phyloP scores from a whole-genome alignment of 371 early-diverging fungal species.

The Mortierella sp. region DNA sequence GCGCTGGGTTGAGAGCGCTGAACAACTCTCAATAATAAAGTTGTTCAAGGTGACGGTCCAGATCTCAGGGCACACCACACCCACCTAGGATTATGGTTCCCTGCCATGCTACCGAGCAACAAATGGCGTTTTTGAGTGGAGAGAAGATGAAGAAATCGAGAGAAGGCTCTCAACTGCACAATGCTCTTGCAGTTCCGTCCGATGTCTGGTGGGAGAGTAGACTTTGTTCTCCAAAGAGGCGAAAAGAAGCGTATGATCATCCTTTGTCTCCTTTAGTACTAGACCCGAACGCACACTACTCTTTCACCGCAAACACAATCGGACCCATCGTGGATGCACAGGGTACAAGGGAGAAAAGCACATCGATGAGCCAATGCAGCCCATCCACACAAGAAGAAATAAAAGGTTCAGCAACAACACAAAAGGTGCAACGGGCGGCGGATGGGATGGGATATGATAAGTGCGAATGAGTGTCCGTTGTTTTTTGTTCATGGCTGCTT shows the following conservation, averaged over 20 bases:
- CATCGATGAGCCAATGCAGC: not conserved
- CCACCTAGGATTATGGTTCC: not conserved
- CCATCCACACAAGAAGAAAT: not conserved
- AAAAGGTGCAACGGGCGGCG: not conserved
- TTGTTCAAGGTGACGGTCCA: not conserved
- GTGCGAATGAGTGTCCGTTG: not conserved
- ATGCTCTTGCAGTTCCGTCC: not conserved
- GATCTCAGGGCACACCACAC: not conserved
- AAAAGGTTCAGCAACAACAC: not conserved
- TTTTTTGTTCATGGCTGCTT: not conserved
- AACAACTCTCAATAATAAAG: not conserved
- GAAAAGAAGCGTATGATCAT: not conserved
- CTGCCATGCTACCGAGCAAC: not conserved
- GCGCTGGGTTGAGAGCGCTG: conserved; percentile 1
- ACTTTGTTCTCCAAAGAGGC: conserved; percentile 10
- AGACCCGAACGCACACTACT: not conserved
- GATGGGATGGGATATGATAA: not conserved
- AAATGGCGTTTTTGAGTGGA: conserved; percentile 1
- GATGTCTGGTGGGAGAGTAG: not conserved
- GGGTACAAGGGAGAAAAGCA: not conserved
- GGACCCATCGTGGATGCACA: not conserved
- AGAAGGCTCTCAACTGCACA: not conserved
- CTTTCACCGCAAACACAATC: not conserved
- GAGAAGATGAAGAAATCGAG: not conserved
- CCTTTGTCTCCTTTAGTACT: conserved; percentile 1